These are phyloP conservation scores for Hanseniaspora sp. DNA, from an alignment of 1,139 yeast species.

Conservation along the genomic window DNA sequence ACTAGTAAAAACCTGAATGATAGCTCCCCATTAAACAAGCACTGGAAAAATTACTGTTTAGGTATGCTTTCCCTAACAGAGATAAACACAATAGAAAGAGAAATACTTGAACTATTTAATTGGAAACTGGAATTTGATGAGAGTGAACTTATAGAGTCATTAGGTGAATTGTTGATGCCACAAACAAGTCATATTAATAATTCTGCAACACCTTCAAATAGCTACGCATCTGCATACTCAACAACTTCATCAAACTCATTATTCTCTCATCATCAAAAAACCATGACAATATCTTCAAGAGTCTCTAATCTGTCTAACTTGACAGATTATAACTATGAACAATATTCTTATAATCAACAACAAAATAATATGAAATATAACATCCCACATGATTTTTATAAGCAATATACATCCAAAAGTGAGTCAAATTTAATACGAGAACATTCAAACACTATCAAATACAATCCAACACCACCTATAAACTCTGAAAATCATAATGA, in stretches of 20 bases:
- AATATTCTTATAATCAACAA: background rate
- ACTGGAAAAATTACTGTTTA: constrained; percentile 86
- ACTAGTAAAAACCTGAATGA: constrained; percentile 89
- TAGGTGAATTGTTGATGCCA: constrained; percentile 65
- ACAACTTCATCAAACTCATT: constrained; percentile 8
- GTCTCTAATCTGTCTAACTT: constrained; percentile 5
- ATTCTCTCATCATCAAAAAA: constrained; percentile 8
- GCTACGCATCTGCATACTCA: constrained; percentile 9
- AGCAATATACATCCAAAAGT: background rate
- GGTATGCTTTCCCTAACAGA: constrained; percentile 67
- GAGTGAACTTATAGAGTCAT: constrained; percentile 54
- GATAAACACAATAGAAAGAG: constrained; percentile 85
- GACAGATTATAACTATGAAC: background rate
- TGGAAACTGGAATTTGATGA: constrained; percentile 70
- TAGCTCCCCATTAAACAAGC: constrained; percentile 86
- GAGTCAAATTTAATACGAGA: background rate
- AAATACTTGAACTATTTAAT: constrained; percentile 64
- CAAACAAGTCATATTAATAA: constrained; percentile 31
- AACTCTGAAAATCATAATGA: background rate
- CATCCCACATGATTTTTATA: background rate
- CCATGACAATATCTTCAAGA: constrained; percentile 4
- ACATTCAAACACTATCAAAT: background rate
- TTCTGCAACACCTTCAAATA: constrained; percentile 1
- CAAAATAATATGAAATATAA: no score
- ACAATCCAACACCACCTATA: constrained; percentile 11